phyloP scores from a whole-genome alignment of 2,329 filamentous ascomycete species.

The Dothistroma septosporum region DNA sequence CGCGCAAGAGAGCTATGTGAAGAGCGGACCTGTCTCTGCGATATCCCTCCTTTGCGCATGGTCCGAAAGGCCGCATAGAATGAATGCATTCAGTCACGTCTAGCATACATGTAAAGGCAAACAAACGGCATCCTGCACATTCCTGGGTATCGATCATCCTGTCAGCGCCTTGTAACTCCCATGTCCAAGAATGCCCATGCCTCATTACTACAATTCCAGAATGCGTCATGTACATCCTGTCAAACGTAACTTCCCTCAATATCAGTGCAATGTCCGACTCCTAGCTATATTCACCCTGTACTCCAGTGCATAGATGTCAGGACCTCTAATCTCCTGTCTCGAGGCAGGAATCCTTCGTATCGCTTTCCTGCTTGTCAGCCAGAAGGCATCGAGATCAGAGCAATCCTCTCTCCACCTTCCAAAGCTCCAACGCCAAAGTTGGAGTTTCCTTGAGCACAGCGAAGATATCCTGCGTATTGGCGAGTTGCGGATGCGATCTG shows the following conservation, averaged over 20 bases:
- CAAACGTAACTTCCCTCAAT: background rate
- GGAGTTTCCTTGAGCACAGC: constrained; percentile 43
- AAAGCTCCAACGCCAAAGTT: constrained; percentile 47
- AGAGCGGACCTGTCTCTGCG: too few species aligned
- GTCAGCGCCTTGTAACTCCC: background rate
- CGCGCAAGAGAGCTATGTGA: too few species aligned
- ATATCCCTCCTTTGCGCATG: too few species aligned
- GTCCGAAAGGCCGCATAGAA: too few species aligned
- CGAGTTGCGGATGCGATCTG: constrained; percentile 44
- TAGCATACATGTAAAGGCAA: too few species aligned
- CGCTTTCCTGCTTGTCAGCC: background rate
- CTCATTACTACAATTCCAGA: background rate
- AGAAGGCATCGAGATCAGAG: constrained; percentile 22
- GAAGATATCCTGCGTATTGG: constrained; percentile 45
- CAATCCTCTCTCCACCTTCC: constrained; percentile 45
- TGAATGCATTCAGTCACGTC: too few species aligned
- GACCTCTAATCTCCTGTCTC: too few species aligned
- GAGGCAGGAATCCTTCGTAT: background rate
- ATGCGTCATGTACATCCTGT: background rate
- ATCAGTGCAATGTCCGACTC: background rate
- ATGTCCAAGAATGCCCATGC: background rate
- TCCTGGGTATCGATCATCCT: too few species aligned
- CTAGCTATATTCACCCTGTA: background rate
- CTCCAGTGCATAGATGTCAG: too few species aligned
- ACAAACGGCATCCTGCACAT: too few species aligned